Evolutionary conservation across 164 flowering plant genomes (phyloP), one percentile per base, ranked within the genome.

Genomic region (Liriodendron chinense): DNA sequence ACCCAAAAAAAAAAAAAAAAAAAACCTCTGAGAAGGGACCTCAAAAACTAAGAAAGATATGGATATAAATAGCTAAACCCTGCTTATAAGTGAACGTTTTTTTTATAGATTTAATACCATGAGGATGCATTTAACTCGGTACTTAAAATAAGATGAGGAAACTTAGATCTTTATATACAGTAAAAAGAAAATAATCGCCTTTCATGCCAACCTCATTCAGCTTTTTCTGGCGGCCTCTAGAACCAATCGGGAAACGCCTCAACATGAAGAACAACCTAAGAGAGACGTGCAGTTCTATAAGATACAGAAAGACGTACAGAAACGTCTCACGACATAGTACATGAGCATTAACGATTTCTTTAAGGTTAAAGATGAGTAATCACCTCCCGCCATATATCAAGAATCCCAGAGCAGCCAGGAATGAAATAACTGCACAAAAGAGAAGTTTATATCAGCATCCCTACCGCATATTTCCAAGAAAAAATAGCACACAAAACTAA

Each of bases 351-450:
- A 13, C 16, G 7, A 13, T 21, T 23, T 64, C 26, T 64, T 28
- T 25, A 66, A 2, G 7, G 43, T 34, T 34, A 66, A 5, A 5
- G 10, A n/a, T 78, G 56, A 20, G 65, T 23, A 12, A 7, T 81
- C 85, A 92, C 98, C 94, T 94, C 61, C 98, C 97, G 63, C 97
- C 98, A 81, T 91, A 90, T 77, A 89, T 77, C 82, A 92, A 50
- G 79, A 94, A 94, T 56, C 91, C 97, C n/a, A 92, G 71, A 66
- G 98, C 98, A 79, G 90, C 93, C 80, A 79, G 72, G 56, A 94
- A 85, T 62, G 97, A 92, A 72, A 86, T 75, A 76, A 81, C 98
- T 92, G 92, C 83, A 88, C 47, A 59, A 48, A 74, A 21, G 22
- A 78, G 61, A 77, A 61, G 1, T 5, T 5, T 22, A 8, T 24